Evolutionary conservation across 1,139 yeast genomes (phyloP), one percentile per base, ranked within the genome.

Genomic region (Hansenula anomala): DNA sequence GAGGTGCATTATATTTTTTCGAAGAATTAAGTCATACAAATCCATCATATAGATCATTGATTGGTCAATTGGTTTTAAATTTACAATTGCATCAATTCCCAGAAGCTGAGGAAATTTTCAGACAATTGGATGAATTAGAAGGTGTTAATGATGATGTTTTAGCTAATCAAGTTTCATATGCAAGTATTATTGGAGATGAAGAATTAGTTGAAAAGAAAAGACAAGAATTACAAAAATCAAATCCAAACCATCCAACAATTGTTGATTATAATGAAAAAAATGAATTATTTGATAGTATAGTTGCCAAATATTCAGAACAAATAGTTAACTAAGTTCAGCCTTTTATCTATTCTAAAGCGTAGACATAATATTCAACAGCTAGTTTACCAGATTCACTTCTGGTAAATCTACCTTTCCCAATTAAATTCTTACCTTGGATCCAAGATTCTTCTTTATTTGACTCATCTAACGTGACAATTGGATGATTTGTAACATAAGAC

Each of bases 1-100:
- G 73, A 58, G 76, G 77, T 47, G 69, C 85, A 2, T 78, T 72
- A 61, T 84, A 80, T 59, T 82, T 84, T 51, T 84, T 75, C 59
- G 92, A 84, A 58, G 94, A 84, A 60, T 66, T 80, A 40, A 70
- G 80, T 39, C 73, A 77, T 35, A 58, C 68, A 20, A 71, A 67
- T 67, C 55, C 54, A 36, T 76, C 56, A 61, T 71, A 69, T 61
- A 75, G 52, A 58, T 69, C 63, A 64, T 70, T 65, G 25, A 56
- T 76, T 34, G 74, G 75, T 30, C 69, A 69, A 49, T 64, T 71
- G 11, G 68, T 68, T 4, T 58, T 75, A 12, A 73, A 71, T 44
- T 55, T 71, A 39, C 69, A 66, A 49, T 55, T 71, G 37, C 69
- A 67, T n/a, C 65, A 73, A 33, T 49, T 66, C 38, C 71, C 71